Percentiles rank a stretch among this genome's conserved stretches.
Evolutionary conservation across 441 rosid species (phyloP).

Genomic region (Pelargonium cotyledonis): DNA sequence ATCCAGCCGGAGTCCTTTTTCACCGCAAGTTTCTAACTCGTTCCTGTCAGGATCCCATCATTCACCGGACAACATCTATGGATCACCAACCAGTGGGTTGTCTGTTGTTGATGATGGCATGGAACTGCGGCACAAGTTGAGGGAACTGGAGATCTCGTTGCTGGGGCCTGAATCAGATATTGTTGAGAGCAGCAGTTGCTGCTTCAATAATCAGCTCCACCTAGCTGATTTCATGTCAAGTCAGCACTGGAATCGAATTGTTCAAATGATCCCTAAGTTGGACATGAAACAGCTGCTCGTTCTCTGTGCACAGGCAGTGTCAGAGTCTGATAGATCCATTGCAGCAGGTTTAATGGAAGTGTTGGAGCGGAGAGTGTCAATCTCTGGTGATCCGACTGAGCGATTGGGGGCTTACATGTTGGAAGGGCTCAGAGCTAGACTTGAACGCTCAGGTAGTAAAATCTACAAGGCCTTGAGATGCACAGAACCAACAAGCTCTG

Average conservation of each 20-base stretch:
- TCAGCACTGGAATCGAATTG: constrained; percentile 29
- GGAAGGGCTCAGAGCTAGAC: constrained; percentile 62
- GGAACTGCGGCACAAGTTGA: constrained; percentile 40
- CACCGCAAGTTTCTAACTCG: constrained; percentile 53
- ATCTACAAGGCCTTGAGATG: constrained; percentile 53
- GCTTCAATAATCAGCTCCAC: constrained; percentile 26
- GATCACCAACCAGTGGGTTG: constrained; percentile 53
- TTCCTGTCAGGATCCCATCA: constrained; percentile 40
- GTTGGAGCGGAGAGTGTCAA: constrained; percentile 57
- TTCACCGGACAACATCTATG: constrained; percentile 39
- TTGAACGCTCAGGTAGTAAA: constrained; percentile 55
- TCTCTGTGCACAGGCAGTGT: constrained; percentile 44
- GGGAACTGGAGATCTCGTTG: constrained; percentile 46
- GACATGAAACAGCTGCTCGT: constrained; percentile 42
- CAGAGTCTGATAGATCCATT: constrained; percentile 28
- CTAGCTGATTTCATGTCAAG: constrained; percentile 23
- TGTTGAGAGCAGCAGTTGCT: constrained; percentile 33
- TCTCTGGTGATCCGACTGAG: constrained; percentile 51
- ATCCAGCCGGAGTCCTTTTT: constrained; percentile 46
- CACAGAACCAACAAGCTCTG: constrained; percentile 47
- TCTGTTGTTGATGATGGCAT: constrained; percentile 36
- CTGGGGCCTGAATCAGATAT: constrained; percentile 50
- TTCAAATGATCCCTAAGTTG: constrained; percentile 36
- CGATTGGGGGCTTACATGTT: constrained; percentile 58
- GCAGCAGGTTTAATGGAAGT: constrained; percentile 41